Percentiles rank a stretch among this genome's conserved stretches.
These are phyloP conservation scores for Colletotrichum destructivum DNA, from an alignment of 2,329 filamentous ascomycete genomes.

Conservation along the genomic window DNA sequence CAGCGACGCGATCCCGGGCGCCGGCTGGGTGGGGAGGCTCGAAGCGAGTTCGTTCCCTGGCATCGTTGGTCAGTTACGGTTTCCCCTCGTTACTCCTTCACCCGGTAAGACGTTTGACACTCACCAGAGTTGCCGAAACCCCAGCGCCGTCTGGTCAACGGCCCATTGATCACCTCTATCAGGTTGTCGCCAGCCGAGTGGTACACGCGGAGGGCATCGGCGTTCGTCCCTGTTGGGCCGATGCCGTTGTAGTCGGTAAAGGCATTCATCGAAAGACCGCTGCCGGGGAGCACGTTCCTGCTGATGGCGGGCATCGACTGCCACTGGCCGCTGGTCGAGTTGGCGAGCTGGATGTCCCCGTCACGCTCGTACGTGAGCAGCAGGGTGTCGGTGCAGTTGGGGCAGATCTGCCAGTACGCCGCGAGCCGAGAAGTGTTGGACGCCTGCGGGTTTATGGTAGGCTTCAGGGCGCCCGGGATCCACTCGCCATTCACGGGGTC, in stretches of 20 bases:
- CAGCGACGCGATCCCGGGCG: neutral
- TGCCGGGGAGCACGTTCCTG: neutral
- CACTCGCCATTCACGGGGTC: neutral
- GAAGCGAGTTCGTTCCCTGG: neutral
- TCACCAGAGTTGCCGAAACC: conserved; percentile 1
- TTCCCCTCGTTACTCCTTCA: too few species aligned
- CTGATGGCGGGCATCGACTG: neutral
- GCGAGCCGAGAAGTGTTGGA: neutral
- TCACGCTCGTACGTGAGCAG: neutral
- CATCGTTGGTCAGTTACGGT: neutral
- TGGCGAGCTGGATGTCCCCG: neutral
- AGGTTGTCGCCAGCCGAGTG: neutral
- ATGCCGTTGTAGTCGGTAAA: conserved; percentile 3
- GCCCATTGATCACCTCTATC: neutral
- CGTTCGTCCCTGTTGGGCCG: neutral
- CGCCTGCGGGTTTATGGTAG: neutral
- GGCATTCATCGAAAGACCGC: neutral
- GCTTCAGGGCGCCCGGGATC: neutral
- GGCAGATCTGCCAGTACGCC: conserved; percentile 16
- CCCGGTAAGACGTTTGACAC: neutral
- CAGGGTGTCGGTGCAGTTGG: conserved; percentile 6
- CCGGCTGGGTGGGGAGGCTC: neutral
- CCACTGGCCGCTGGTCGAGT: neutral
- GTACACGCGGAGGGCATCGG: neutral
- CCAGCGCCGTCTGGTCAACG: neutral